These are phyloP conservation scores for Penstemon newberryi DNA, from an alignment of 257 asterid species.

Conservation along the genomic window DNA sequence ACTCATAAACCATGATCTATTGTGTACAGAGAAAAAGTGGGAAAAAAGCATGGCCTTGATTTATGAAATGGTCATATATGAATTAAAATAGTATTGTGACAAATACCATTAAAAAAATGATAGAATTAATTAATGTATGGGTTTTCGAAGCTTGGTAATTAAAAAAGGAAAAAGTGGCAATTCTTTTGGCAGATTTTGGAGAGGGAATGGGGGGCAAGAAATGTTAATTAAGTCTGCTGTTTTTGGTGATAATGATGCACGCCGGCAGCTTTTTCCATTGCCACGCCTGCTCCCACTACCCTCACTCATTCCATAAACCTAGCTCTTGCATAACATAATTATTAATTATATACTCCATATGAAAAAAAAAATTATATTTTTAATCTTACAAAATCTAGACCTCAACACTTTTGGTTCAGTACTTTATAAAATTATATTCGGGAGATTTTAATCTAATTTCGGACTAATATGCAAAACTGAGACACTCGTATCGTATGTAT, in stretches of 20 bases:
- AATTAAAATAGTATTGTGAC: slow-evolving; percentile 14
- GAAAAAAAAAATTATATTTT: no score
- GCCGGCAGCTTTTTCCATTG: slow-evolving; percentile 72
- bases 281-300: slow-evolving; percentile 71
- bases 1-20: no score
- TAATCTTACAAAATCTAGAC: no score
- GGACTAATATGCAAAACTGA: no score
- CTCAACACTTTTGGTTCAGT: no score
- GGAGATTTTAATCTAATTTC: no score
- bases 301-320: not conserved
- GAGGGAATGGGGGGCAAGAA: slow-evolving; percentile 67
- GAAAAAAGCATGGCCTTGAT: no score
- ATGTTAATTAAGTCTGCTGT: slow-evolving; percentile 31
- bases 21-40: no score
- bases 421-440: no score
- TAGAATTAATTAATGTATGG: slow-evolving; percentile 17
- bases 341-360: no score
- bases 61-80: not conserved
- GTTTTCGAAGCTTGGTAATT: slow-evolving; percentile 15
- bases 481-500: no score
- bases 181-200: slow-evolving; percentile 48
- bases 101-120: slow-evolving; percentile 4
- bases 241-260: slow-evolving; percentile 64
- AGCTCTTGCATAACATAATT: not conserved
- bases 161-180: slow-evolving; percentile 29